Conservation (phyloP, 441 rosid species). For the Corymbia citriodora region DNA sequence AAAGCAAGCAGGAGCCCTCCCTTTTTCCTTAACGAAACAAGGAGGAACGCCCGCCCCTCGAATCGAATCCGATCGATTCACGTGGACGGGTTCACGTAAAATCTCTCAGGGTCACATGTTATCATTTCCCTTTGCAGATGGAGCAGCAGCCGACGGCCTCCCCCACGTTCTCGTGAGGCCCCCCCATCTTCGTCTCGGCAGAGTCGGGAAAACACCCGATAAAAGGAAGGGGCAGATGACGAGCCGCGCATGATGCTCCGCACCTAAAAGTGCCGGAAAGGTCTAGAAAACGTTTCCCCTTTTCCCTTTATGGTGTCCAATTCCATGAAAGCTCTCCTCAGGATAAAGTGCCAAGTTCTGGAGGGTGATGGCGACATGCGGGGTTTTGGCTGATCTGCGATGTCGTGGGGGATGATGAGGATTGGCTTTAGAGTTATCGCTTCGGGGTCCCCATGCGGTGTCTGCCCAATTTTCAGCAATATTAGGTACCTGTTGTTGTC, state of each 20-base stretch:
- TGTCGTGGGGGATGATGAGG: not conserved
- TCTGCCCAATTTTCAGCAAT: not conserved
- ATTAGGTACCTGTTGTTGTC: not conserved
- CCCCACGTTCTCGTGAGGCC: not conserved
- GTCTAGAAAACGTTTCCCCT: not conserved
- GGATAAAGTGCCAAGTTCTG: not conserved
- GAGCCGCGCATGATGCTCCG: not conserved
- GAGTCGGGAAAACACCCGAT: not conserved
- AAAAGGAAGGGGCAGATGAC: not conserved
- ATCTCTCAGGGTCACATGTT: not conserved
- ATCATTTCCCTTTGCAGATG: not conserved
- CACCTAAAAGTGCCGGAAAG: not conserved
- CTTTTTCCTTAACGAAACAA: not conserved
- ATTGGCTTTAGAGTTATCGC: not conserved
- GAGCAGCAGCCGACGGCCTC: not conserved
- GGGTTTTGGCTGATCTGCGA: not conserved
- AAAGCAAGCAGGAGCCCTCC: not conserved
- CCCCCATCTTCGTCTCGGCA: not conserved
- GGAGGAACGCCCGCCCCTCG: not conserved
- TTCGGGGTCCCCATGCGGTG: not conserved
- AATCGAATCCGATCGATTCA: not conserved
- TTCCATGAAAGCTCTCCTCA: not conserved
- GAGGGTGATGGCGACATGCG: not conserved
- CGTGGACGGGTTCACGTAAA: not conserved
- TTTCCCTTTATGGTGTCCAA: not conserved